phyloP scores from a whole-genome alignment of 2,329 filamentous ascomycete genomes.

The Calonectria hongkongensis region DNA sequence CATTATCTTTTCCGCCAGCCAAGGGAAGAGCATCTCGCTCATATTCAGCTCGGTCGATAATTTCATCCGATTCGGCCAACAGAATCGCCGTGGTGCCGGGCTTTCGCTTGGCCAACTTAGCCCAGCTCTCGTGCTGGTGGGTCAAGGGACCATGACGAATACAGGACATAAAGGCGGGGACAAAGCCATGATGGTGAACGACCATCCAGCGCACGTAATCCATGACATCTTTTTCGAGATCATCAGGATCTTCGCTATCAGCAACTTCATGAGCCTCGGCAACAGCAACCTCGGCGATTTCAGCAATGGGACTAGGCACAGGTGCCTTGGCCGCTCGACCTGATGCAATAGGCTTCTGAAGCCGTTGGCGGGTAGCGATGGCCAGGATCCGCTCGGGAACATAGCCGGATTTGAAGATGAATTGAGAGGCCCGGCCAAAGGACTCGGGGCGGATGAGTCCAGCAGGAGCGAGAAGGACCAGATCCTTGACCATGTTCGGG shows the following conservation, averaged over 20 bases:
- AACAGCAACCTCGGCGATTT: constrained; percentile 61
- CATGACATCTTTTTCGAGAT: constrained; percentile 69
- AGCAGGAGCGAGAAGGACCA: constrained; percentile 86
- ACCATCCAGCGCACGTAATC: constrained; percentile 76
- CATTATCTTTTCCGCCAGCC: constrained; percentile 68
- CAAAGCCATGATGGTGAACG: constrained; percentile 73
- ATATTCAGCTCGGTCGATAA: constrained; percentile 72
- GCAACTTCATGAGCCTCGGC: constrained; percentile 63
- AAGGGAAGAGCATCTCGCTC: constrained; percentile 69
- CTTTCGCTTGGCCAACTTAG: constrained; percentile 64
- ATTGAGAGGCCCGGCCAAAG: constrained; percentile 69
- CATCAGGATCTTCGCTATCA: constrained; percentile 53
- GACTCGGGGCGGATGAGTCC: constrained; percentile 80
- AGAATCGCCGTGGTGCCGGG: constrained; percentile 70
- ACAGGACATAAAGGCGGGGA: constrained; percentile 76
- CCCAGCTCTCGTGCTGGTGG: constrained; percentile 71
- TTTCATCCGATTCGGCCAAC: constrained; percentile 70
- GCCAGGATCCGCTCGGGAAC: constrained; percentile 72
- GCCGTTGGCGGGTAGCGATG: constrained; percentile 67
- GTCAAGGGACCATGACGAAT: constrained; percentile 73
- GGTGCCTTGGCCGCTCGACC: constrained; percentile 55
- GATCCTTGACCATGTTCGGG: constrained; percentile 79
- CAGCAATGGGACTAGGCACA: constrained; percentile 44
- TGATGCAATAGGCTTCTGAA: constrained; percentile 70
- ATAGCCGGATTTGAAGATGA: constrained; percentile 73